Conservation (phyloP, 805 yeast genomes). For the Candida sithepensis region DNA sequence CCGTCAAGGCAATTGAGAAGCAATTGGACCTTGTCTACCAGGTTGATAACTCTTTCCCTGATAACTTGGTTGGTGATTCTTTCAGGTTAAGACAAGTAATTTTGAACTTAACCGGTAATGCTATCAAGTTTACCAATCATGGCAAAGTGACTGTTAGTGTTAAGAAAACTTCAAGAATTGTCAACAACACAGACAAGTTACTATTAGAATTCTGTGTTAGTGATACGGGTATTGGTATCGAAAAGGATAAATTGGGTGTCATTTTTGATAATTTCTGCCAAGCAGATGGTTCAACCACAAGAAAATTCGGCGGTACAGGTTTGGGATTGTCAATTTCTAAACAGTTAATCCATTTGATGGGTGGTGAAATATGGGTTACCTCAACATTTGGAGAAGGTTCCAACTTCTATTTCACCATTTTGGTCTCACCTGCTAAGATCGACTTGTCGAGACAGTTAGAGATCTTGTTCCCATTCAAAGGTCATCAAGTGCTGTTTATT, state of each 20-base stretch:
- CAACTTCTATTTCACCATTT: constrained; percentile 75
- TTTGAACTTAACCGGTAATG: constrained; percentile 82
- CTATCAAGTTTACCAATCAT: constrained; percentile 78
- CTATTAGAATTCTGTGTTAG: constrained; percentile 78
- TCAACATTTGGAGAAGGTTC: constrained; percentile 80
- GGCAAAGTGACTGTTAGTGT: constrained; percentile 81
- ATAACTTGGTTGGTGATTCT: constrained; percentile 81
- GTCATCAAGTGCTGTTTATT: constrained; percentile 67
- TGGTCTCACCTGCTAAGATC: constrained; percentile 69
- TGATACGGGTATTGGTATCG: constrained; percentile 90
- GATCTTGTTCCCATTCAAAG: constrained; percentile 64
- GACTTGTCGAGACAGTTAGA: constrained; percentile 63
- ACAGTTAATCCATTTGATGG: constrained; percentile 85
- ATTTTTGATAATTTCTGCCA: constrained; percentile 90
- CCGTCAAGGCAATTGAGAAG: constrained; percentile 86
- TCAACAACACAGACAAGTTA: constrained; percentile 43
- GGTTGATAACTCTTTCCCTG: constrained; percentile 86
- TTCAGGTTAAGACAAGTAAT: constrained; percentile 86
- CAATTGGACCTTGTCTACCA: constrained; percentile 76
- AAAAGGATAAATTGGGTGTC: constrained; percentile 76
- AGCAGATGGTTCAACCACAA: constrained; percentile 90
- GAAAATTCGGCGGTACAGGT: constrained; percentile 93
- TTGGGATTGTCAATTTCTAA: constrained; percentile 84
- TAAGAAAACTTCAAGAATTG: constrained; percentile 42
- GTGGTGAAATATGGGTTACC: constrained; percentile 90